These are phyloP conservation scores for Cordyceps cicadae DNA, from an alignment of 2,329 filamentous ascomycete genomes.

Conservation along the genomic window DNA sequence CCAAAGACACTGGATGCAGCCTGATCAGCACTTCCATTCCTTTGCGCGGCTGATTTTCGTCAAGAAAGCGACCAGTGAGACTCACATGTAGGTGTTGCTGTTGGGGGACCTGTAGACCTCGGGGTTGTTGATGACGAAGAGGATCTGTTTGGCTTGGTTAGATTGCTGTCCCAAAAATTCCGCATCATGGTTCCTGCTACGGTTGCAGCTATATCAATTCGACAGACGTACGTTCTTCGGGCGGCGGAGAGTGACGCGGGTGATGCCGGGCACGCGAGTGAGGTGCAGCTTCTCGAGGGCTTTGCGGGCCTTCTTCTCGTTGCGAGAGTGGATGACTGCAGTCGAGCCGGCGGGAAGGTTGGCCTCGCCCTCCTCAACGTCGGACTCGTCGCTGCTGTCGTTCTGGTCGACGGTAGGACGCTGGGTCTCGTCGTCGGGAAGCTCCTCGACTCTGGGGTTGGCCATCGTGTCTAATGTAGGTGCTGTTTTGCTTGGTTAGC, in stretches of 20 bases:
- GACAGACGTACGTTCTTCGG: slow-evolving; percentile 87
- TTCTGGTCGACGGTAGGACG: slow-evolving; percentile 72
- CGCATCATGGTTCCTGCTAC: not conserved
- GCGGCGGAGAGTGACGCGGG: slow-evolving; percentile 91
- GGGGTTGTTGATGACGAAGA: slow-evolving; percentile 99
- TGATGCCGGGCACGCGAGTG: slow-evolving; percentile 94
- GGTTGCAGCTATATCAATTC: not conserved
- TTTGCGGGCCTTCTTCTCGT: slow-evolving; percentile 99
- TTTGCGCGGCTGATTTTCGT: not conserved
- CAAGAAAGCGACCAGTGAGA: slow-evolving; percentile 13
- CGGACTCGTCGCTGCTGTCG: slow-evolving; percentile 66
- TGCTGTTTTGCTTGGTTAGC: slow-evolving; percentile 13
- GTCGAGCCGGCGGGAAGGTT: slow-evolving; percentile 74
- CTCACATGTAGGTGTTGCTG: slow-evolving; percentile 99
- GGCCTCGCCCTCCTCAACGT: slow-evolving; percentile 71
- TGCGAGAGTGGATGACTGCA: slow-evolving; percentile 91
- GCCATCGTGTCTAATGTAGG: slow-evolving; percentile 62
- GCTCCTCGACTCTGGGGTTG: slow-evolving; percentile 95
- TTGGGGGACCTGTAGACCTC: slow-evolving; percentile 99
- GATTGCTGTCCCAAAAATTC: not conserved
- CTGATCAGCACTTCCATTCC: not conserved
- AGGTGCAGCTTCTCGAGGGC: slow-evolving; percentile 97
- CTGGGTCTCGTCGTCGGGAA: slow-evolving; percentile 82
- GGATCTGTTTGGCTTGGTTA: slow-evolving; percentile 54
- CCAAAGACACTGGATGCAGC: slow-evolving; percentile 72